phyloP scores from a whole-genome alignment of 345 rosid genomes.

The Hirschfeldia incana region DNA sequence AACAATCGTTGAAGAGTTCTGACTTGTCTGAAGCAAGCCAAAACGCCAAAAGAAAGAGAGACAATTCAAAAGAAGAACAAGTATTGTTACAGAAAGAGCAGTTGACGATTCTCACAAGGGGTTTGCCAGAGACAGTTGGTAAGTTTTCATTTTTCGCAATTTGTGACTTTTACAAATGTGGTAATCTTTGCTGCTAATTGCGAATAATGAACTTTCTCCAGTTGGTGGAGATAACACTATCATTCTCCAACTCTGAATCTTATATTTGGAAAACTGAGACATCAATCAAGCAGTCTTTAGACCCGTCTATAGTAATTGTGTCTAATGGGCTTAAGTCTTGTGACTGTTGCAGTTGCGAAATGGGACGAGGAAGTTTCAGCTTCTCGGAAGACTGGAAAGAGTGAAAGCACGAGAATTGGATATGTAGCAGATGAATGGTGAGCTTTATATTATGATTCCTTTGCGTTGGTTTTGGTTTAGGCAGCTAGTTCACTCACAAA shows the following conservation, averaged over 20 bases:
- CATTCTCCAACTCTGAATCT: neutral
- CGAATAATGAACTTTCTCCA: neutral
- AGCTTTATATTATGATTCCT: slow-evolving; percentile 28
- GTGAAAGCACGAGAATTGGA: slow-evolving; percentile 51
- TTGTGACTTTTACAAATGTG: neutral
- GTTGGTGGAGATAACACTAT: neutral
- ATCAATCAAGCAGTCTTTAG: neutral
- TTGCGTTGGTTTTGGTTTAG: neutral
- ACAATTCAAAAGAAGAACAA: slow-evolving; percentile 25
- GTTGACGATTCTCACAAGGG: slow-evolving; percentile 29
- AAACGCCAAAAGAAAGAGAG: slow-evolving; percentile 37
- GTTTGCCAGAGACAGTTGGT: slow-evolving; percentile 42
- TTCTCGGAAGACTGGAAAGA: slow-evolving; percentile 32
- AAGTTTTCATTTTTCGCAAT: slow-evolving; percentile 18
- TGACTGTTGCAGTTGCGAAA: slow-evolving; percentile 58
- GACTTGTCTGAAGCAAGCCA: slow-evolving; percentile 29
- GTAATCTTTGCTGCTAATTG: neutral
- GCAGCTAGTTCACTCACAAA: neutral
- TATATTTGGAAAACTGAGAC: neutral
- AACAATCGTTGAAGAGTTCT: slow-evolving; percentile 15
- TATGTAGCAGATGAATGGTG: slow-evolving; percentile 88
- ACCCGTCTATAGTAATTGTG: no score
- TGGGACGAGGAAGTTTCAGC: slow-evolving; percentile 68
- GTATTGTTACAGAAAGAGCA: slow-evolving; percentile 20
- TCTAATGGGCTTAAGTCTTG: neutral